phyloP scores from a whole-genome alignment of 768 basidiomycete genomes.

The Lactifluus echinatus region DNA sequence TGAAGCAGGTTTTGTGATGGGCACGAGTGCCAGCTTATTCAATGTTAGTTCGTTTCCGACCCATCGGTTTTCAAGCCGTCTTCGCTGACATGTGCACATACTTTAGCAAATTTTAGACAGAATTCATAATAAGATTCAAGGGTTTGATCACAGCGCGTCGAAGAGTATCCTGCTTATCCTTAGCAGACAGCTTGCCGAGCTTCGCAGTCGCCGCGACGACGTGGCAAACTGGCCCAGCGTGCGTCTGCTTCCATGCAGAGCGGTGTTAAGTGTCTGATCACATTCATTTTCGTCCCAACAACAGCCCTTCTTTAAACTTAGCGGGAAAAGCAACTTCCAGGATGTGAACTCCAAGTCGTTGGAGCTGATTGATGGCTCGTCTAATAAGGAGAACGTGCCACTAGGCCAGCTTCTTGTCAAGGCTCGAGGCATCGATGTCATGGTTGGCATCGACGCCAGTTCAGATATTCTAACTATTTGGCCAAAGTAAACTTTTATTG shows the following conservation, averaged over 20 bases:
- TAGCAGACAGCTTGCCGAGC: constrained; percentile 36
- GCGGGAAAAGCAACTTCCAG: constrained; percentile 35
- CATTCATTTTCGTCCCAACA: not conserved
- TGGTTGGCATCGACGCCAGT: constrained; percentile 66
- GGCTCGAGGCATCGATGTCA: constrained; percentile 58
- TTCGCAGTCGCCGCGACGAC: constrained; percentile 45
- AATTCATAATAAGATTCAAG: constrained; percentile 33
- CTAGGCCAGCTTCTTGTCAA: constrained; percentile 64
- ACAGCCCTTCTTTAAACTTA: constrained; percentile 44
- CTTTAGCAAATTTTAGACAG: constrained; percentile 43
- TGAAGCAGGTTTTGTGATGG: constrained; percentile 66
- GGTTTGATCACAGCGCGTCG: constrained; percentile 31
- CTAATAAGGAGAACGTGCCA: constrained; percentile 64
- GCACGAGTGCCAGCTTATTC: constrained; percentile 63
- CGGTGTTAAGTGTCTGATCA: not conserved
- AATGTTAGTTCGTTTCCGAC: constrained; percentile 33
- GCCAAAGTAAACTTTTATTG: constrained; percentile 46
- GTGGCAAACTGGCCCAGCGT: constrained; percentile 64
- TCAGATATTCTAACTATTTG: constrained; percentile 49
- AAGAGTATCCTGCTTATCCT: constrained; percentile 42
- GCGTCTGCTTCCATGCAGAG: constrained; percentile 18
- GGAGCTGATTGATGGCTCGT: constrained; percentile 62
- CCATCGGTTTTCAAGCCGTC: not conserved
- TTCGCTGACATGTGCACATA: not conserved
- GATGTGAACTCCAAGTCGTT: constrained; percentile 47